Evolutionary conservation across 2,329 filamentous ascomycete genomes (phyloP).

Genomic region (Neocatenulostroma microsporum): DNA sequence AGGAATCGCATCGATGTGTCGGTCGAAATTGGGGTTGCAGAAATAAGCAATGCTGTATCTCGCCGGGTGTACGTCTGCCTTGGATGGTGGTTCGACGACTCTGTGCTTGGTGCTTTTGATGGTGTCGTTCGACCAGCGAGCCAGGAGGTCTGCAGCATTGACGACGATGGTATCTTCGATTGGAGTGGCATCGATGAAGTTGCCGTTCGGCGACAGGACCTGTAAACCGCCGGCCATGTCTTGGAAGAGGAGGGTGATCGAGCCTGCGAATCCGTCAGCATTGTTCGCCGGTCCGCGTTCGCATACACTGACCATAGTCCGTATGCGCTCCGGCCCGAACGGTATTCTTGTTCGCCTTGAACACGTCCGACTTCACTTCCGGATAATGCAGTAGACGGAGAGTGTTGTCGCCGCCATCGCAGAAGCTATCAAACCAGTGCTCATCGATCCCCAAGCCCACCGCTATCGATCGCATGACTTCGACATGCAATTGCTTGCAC

Average conservation of each 20-base stretch:
- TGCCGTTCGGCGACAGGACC: conserved; percentile 61
- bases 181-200: conserved; percentile 73
- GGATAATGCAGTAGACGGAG: conserved; percentile 45
- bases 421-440: conserved; percentile 69
- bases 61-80: conserved; percentile 57
- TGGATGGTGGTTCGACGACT: conserved; percentile 70
- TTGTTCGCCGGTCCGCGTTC: no score
- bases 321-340: conserved; percentile 70
- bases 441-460: conserved; percentile 61
- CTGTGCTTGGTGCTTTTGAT: conserved; percentile 88
- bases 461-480: conserved; percentile 58
- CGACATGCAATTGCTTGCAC: conserved; percentile 65
- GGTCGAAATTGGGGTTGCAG: conserved; percentile 76
- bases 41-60: conserved; percentile 86
- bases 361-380: conserved; percentile 49
- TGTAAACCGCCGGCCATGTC: conserved; percentile 52
- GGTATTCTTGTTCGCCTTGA: conserved; percentile 43
- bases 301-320: conserved; percentile 46
- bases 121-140: conserved; percentile 68
- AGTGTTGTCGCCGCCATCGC: conserved; percentile 62
- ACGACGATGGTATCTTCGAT: conserved; percentile 76
- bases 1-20: conserved; percentile 69
- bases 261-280: conserved; percentile 27
- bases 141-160: conserved; percentile 80
- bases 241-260: conserved; percentile 45